phyloP scores from a whole-genome alignment of 805 yeast genomes.

The Wickerhamiella azyma region DNA sequence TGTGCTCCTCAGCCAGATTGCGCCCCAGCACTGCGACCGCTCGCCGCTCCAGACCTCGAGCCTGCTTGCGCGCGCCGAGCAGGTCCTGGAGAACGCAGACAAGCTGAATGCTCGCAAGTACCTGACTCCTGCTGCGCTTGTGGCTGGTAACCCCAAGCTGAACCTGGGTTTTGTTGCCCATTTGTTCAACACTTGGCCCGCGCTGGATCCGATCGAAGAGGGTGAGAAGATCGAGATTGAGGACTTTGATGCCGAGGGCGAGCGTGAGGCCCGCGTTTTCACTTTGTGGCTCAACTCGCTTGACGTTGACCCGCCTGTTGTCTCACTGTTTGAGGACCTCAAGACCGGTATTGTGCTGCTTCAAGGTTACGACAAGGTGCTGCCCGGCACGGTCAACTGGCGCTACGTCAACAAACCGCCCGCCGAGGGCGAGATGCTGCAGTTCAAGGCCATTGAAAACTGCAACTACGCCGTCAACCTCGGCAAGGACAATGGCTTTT shows the following conservation, averaged over 20 bases:
- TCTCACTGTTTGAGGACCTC: conserved; percentile 80
- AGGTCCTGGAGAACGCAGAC: conserved; percentile 75
- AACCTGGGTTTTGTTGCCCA: conserved; percentile 96
- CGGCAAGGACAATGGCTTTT: conserved; percentile 84
- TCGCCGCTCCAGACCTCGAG: conserved; percentile 71
- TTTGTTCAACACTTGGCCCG: conserved; percentile 91
- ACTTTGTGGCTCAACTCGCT: conserved; percentile 94
- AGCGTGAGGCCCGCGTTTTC: conserved; percentile 96
- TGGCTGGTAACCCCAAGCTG: conserved; percentile 91
- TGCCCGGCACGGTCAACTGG: conserved; percentile 79
- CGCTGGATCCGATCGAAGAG: conserved; percentile 82
- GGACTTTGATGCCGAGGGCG: conserved; percentile 98
- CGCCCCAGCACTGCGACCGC: conserved; percentile 67
- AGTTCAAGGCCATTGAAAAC: conserved; percentile 93
- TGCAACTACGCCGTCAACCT: conserved; percentile 97
- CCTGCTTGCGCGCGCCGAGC: conserved; percentile 70
- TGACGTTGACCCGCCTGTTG: conserved; percentile 92
- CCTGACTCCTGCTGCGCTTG: conserved; percentile 82
- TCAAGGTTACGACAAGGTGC: conserved; percentile 90
- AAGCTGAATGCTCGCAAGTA: conserved; percentile 86
- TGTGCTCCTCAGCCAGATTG: conserved; percentile 73
- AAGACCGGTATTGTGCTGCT: conserved; percentile 81
- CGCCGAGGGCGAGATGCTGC: conserved; percentile 50
- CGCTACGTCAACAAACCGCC: conserved; percentile 77
- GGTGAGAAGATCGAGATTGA: conserved; percentile 85